Conservation (phyloP, 371 early-diverging fungal species). For the Gilbertella persicaria region DNA sequence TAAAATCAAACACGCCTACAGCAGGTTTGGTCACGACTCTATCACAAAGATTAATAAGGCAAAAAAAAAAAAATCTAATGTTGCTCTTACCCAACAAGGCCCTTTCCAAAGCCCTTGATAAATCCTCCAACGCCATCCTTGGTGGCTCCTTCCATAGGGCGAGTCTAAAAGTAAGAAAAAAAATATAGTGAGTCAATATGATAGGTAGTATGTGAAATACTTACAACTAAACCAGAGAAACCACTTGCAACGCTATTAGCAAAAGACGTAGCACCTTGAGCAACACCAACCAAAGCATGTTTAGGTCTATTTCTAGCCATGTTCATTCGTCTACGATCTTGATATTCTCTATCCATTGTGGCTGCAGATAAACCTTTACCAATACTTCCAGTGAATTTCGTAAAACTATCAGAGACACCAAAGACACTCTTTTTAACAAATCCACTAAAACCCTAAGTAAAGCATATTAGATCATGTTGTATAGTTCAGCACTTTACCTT, state of each 20-base stretch:
- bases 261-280: constrained; percentile 88
- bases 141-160: constrained; percentile 93
- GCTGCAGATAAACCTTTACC: constrained; percentile 96
- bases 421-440: constrained; percentile 95
- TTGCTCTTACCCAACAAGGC: constrained; percentile 79
- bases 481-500: constrained; percentile 48
- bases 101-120: constrained; percentile 95
- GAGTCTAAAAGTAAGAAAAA: constrained; percentile 49
- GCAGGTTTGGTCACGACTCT: constrained; percentile 91
- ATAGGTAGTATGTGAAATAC: not conserved
- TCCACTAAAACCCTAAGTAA: constrained; percentile 78
- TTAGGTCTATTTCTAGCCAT: constrained; percentile 88
- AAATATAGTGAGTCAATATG: not conserved
- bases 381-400: constrained; percentile 94
- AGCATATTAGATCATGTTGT: not conserved
- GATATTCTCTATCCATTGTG: constrained; percentile 93
- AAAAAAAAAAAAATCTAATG: constrained; percentile 1
- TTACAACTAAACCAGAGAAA: constrained; percentile 73
- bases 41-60: not conserved
- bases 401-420: constrained; percentile 93
- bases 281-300: constrained; percentile 90
- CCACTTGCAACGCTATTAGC: constrained; percentile 87
- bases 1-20: constrained; percentile 92
- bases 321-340: constrained; percentile 79
- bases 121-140: constrained; percentile 94